phyloP scores from a whole-genome alignment of 1,284 basidiomycete species.

The Schizopora paradoxa region DNA sequence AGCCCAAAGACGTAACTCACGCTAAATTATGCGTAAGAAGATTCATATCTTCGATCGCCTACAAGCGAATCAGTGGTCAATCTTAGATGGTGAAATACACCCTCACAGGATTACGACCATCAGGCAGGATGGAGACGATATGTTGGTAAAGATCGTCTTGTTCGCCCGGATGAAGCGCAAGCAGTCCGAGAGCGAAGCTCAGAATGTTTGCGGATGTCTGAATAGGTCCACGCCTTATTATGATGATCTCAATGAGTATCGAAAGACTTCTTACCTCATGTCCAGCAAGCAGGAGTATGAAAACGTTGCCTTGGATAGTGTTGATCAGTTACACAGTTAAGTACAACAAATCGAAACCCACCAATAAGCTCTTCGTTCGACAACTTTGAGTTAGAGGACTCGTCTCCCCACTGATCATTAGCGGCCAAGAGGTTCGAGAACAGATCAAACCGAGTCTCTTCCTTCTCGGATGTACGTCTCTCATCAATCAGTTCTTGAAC shows the following conservation, averaged over 20 bases:
- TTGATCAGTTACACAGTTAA: background rate
- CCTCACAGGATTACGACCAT: conserved; percentile 21
- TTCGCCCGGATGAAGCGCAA: conserved; percentile 41
- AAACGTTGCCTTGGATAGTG: conserved; percentile 18
- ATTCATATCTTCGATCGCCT: conserved; percentile 18
- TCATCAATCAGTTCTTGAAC: conserved; percentile 21
- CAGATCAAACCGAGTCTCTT: conserved; percentile 15
- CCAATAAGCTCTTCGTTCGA: conserved; percentile 17
- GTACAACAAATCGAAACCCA: background rate
- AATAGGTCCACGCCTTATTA: conserved; percentile 1
- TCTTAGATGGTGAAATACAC: too few species aligned
- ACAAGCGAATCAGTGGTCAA: background rate
- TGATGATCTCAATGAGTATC: too few species aligned
- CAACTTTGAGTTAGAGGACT: conserved; percentile 5
- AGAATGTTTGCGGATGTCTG: conserved; percentile 36
- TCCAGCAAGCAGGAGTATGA: conserved; percentile 20
- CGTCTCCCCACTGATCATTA: conserved; percentile 14
- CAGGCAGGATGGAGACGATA: conserved; percentile 31
- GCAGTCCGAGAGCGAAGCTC: conserved; percentile 34
- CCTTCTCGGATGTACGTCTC: conserved; percentile 10
- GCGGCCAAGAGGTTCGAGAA: conserved; percentile 18
- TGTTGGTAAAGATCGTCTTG: conserved; percentile 42
- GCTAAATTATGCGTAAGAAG: conserved; percentile 12
- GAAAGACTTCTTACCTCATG: conserved; percentile 16
- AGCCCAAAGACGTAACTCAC: conserved; percentile 7